These are phyloP conservation scores for Russula vinacea DNA, from an alignment of 768 basidiomycete species.

Conservation along the genomic window DNA sequence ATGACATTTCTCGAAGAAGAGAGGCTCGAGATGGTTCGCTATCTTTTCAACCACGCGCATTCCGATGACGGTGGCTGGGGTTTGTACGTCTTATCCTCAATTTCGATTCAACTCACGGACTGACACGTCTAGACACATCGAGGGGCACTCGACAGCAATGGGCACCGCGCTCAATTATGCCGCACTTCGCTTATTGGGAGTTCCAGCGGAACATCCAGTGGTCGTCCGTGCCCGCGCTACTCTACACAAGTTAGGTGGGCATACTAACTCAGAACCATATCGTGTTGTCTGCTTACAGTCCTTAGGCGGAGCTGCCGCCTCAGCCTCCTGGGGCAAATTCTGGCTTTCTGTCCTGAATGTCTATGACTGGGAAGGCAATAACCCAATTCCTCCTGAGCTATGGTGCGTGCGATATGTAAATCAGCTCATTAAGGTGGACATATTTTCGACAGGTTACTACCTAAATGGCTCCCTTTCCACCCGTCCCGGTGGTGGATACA, in stretches of 20 bases:
- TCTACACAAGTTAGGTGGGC: conserved; percentile 76
- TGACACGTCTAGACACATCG: conserved; percentile 66
- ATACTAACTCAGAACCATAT: background rate
- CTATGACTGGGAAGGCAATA: conserved; percentile 95
- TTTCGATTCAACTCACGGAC: conserved; percentile 10
- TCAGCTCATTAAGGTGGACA: conserved; percentile 6
- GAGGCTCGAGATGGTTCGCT: conserved; percentile 84
- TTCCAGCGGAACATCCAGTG: conserved; percentile 80
- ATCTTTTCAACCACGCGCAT: conserved; percentile 78
- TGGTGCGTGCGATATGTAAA: conserved; percentile 51
- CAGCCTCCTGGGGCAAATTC: conserved; percentile 94
- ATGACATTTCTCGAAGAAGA: conserved; percentile 78
- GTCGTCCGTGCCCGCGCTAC: conserved; percentile 76
- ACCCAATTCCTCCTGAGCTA: conserved; percentile 86
- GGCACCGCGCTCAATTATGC: conserved; percentile 93
- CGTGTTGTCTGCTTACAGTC: background rate
- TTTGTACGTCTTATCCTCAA: conserved; percentile 56
- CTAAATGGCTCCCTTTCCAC: conserved; percentile 89
- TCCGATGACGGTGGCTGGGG: conserved; percentile 95
- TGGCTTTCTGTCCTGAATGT: conserved; percentile 91
- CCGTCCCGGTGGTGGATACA: conserved; percentile 99
- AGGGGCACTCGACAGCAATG: conserved; percentile 89
- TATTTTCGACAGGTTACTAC: conserved; percentile 63
- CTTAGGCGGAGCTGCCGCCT: conserved; percentile 71
- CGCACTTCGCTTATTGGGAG: conserved; percentile 79